Conservation (phyloP, 2,329 filamentous ascomycete genomes). For the Apiospora arundinis region DNA sequence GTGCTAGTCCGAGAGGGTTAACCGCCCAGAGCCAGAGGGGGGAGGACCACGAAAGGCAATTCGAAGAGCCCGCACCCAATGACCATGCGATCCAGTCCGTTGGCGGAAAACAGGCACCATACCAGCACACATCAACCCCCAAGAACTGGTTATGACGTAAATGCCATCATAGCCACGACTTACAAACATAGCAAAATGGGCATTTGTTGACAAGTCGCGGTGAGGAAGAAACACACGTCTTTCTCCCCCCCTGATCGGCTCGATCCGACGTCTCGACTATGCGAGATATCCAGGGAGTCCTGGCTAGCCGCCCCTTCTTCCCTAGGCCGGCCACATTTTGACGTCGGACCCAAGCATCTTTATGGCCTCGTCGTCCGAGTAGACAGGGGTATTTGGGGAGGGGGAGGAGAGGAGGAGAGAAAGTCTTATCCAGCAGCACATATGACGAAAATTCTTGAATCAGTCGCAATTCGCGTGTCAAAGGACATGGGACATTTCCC, state of each 20-base stretch:
- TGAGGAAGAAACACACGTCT: background rate
- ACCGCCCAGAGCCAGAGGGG: slow-evolving; percentile 1
- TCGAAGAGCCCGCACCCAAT: background rate
- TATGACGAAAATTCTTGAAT: background rate
- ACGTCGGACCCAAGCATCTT: background rate
- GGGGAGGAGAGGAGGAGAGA: background rate
- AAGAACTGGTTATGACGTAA: background rate
- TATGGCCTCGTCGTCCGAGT: background rate
- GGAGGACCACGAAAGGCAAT: slow-evolving; percentile 10
- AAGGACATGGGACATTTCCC: background rate
- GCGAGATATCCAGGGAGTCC: slow-evolving; percentile 8
- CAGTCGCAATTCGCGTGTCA: background rate
- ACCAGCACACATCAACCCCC: background rate
- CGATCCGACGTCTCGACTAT: slow-evolving; percentile 16
- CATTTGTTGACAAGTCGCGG: background rate
- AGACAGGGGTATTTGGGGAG: background rate
- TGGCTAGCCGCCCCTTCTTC: background rate
- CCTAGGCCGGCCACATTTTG: background rate
- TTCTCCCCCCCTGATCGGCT: slow-evolving; percentile 3
- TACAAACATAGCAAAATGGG: background rate
- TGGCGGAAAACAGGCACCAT: background rate
- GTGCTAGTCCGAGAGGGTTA: background rate
- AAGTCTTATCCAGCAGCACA: background rate
- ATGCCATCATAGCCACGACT: background rate
- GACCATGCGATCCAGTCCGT: background rate